phyloP scores from a whole-genome alignment of 2,329 filamentous ascomycete species.

The Blastomyces emzantsi region DNA sequence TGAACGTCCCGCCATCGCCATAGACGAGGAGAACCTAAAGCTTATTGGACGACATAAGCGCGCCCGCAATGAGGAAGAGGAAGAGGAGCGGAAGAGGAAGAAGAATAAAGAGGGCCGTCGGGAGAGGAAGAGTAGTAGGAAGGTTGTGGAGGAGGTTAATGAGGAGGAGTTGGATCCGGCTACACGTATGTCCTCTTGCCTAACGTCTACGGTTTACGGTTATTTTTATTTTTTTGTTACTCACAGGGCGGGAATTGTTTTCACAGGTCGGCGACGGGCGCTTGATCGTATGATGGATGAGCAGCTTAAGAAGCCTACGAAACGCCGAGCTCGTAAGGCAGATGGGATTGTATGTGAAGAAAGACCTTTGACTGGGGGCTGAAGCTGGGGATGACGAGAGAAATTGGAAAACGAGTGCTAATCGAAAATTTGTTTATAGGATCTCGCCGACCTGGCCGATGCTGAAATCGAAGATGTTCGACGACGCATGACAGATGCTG shows the following conservation, averaged over 20 bases:
- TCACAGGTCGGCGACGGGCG: constrained; percentile 62
- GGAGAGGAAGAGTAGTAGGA: constrained; percentile 49
- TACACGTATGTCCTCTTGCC: constrained; percentile 51
- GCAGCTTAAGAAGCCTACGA: constrained; percentile 70
- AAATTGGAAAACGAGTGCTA: constrained; percentile 6
- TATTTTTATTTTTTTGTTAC: constrained; percentile 4
- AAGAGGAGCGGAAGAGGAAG: constrained; percentile 61
- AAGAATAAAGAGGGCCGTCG: constrained; percentile 47
- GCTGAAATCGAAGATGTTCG: constrained; percentile 83
- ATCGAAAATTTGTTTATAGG: constrained; percentile 44
- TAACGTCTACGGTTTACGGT: constrained; percentile 6
- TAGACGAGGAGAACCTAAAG: constrained; percentile 54
- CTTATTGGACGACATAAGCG: constrained; percentile 55
- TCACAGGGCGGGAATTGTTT: neutral
- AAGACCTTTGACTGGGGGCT: neutral
- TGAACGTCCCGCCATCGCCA: constrained; percentile 48
- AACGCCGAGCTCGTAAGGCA: constrained; percentile 63
- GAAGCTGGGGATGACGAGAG: neutral
- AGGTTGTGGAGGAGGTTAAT: constrained; percentile 54
- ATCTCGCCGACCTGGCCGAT: constrained; percentile 83
- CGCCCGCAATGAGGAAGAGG: constrained; percentile 53
- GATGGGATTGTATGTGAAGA: constrained; percentile 65
- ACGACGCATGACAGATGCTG: constrained; percentile 81
- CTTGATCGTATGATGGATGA: constrained; percentile 83
- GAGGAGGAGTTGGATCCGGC: constrained; percentile 76